Base-by-base conservation (phyloP, 352 stramenopile species). In the Stramenopiles sp. region DNA sequence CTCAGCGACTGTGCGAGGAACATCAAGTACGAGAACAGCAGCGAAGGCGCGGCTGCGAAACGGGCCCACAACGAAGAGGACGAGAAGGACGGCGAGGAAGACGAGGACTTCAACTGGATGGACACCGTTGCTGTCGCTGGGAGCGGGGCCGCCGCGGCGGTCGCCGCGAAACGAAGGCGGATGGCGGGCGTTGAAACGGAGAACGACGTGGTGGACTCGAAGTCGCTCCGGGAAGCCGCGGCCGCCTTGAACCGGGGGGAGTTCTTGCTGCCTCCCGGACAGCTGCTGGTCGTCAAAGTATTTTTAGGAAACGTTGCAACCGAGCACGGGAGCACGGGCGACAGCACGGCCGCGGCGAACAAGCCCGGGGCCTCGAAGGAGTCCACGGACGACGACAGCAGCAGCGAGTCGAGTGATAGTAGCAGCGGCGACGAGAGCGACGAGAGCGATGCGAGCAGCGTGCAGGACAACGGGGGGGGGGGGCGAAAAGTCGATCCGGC, bases 271-370 rank as follows among this genome's bases (percentile, higher is more conserved):
- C 53, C 53, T 35, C 4, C 2, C 35, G 53, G 53, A 6, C 53
- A 71, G 35, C 73, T 92, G 25, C 77, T 91, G 4, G 83, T 91
- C 6, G 84, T 85, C n/a, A 92, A 92, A 73, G 86, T 89, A 0
- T 92, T 92, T 71, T 83, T 87, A 32, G 87, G 87, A 4, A 71
- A 71, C 6, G 53, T 71, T 2, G 53, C 53, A 71, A 71, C 53
- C 12, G 53, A 71, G 12, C 33, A 33, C 6, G 53, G 53, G 2
- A 6, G 31, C 4, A 71, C 33, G 2, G 2, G 1, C 6, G 12
- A 71, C 35, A 35, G 31, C 1, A 71, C 33, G 1, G 12, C 6
- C 1, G 6, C 4, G 6, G 6, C 53, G 33, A 31, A 6, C 12
- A 53, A 25, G 33, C 33, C 31, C 35, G 35, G 35, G 12, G 1